phyloP scores from a whole-genome alignment of 2,329 filamentous ascomycete genomes.

The Pseudophaeomoniella oleicola region DNA sequence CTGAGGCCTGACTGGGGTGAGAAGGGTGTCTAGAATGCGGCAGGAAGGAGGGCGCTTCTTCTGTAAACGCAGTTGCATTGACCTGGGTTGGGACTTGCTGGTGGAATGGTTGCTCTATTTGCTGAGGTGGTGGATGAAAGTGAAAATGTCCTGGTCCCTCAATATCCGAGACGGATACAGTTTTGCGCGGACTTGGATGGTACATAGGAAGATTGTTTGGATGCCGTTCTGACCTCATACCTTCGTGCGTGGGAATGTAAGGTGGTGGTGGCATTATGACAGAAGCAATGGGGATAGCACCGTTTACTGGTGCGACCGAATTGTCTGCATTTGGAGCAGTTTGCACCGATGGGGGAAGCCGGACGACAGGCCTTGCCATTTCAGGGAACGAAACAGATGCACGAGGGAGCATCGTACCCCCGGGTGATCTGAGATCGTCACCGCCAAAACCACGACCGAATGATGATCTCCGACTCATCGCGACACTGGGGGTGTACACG shows the following conservation, averaged over 20 bases:
- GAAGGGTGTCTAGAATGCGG: constrained; percentile 53
- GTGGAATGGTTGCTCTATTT: constrained; percentile 76
- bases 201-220: constrained; percentile 61
- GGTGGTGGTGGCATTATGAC: constrained; percentile 1
- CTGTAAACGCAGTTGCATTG: constrained; percentile 36
- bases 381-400: constrained; percentile 46
- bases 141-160: constrained; percentile 60
- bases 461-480: constrained; percentile 80
- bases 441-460: constrained; percentile 51
- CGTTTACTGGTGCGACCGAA: constrained; percentile 7
- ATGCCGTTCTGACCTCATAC: constrained; percentile 21
- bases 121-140: constrained; percentile 45
- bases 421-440: constrained; percentile 66
- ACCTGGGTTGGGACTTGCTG: constrained; percentile 76
- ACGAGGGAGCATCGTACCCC: constrained; percentile 61
- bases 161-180: constrained; percentile 83
- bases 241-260: constrained; percentile 32
- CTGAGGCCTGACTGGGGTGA: constrained; percentile 55
- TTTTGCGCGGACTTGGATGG: constrained; percentile 87
- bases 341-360: constrained; percentile 53
- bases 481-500: constrained; percentile 70
- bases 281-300: constrained; percentile 2
- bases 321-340: constrained; percentile 6
- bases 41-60: constrained; percentile 34
- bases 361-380: constrained; percentile 57